A percentile compares a stretch with the other conserved stretches of the same genome.
These are phyloP conservation scores for Sphagnum contortum DNA, from an alignment of 225 moss, liverwort and hornwort species.

Conservation along the genomic window DNA sequence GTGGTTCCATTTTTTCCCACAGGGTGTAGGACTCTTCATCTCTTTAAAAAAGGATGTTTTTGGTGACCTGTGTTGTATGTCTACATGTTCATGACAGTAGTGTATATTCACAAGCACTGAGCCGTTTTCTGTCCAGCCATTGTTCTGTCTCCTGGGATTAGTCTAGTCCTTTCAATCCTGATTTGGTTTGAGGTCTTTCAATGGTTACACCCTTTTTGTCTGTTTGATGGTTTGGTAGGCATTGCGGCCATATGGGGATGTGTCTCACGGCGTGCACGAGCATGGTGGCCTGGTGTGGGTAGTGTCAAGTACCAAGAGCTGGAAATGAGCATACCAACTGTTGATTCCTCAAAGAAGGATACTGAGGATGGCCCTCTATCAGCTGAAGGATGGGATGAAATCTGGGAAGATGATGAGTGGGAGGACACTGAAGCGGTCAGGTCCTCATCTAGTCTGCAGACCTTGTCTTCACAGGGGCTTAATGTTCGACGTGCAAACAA, in stretches of 20 bases:
- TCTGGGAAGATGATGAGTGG: constrained; percentile 59
- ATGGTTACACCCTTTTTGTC: background rate
- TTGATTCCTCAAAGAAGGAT: constrained; percentile 16
- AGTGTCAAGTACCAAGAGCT: constrained; percentile 41
- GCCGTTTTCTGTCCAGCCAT: background rate
- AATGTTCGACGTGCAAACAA: constrained; percentile 53
- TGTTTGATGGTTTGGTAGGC: constrained; percentile 8
- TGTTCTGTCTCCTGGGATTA: background rate
- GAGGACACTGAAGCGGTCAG: constrained; percentile 44
- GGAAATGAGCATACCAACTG: constrained; percentile 34
- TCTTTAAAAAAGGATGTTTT: background rate
- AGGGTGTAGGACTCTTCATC: background rate
- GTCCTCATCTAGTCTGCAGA: constrained; percentile 29
- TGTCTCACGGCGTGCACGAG: constrained; percentile 21
- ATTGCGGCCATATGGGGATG: constrained; percentile 29
- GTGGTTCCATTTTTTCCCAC: background rate
- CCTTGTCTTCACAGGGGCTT: constrained; percentile 42
- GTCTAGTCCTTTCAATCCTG: background rate
- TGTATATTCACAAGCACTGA: background rate
- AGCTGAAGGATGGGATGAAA: constrained; percentile 52
- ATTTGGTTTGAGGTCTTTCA: background rate
- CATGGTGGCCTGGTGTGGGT: constrained; percentile 21
- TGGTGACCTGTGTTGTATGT: background rate
- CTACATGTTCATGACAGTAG: background rate
- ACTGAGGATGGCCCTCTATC: constrained; percentile 29